Evolutionary conservation across 257 asterid genomes (phyloP), one percentile per base, ranked within the genome.

Genomic region (Haberlea rhodopensis): DNA sequence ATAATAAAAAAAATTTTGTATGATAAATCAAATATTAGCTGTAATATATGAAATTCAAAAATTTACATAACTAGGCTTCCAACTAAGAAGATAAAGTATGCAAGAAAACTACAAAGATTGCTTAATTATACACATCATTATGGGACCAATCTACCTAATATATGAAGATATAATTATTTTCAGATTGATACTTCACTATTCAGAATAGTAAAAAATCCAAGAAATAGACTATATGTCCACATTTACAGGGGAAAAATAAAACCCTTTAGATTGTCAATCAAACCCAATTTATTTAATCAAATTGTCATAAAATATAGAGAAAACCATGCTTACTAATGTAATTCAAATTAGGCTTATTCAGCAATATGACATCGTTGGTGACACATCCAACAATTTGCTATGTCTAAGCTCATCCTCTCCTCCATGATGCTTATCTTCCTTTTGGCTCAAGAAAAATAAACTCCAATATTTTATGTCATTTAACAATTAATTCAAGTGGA

Each of bases 331-430:
- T 66, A 66, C 63, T 60, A 61, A n/a, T n/a, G n/a, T n/a, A n/a
- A 55, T 70, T 75, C 73, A 75, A 75, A 65, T 58, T 28, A 69
- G 9, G 55, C 65, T 55, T 13, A 62, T 13, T 62, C 49, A 57
- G 34, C 20, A 3, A 16, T 57, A 20, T 57, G 37, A 57, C 10
- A 5, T 51, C 70, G 61, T 31, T 46, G 3, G 20, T 32, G 45
- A 69, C 63, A 53, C 68, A 37, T 53, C 48, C 3, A 72, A 3
- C 67, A 57, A 67, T 16, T 20, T 63, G 56, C 31, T 22, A 19
- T 68, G 20, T 43, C 60, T 53, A 54, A 6, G 24, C 48, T 68
- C 60, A 37, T n/a, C 68, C 19, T 11, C 20, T 21, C 43, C 61
- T 62, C 15, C 25, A 25, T 32, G 49, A 22, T 51, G 53, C 2